Percentiles rank a stretch among this genome's conserved stretches.
phyloP scores from a whole-genome alignment of 2,329 filamentous ascomycete species.

The Penicillium aurantiogriseum region DNA sequence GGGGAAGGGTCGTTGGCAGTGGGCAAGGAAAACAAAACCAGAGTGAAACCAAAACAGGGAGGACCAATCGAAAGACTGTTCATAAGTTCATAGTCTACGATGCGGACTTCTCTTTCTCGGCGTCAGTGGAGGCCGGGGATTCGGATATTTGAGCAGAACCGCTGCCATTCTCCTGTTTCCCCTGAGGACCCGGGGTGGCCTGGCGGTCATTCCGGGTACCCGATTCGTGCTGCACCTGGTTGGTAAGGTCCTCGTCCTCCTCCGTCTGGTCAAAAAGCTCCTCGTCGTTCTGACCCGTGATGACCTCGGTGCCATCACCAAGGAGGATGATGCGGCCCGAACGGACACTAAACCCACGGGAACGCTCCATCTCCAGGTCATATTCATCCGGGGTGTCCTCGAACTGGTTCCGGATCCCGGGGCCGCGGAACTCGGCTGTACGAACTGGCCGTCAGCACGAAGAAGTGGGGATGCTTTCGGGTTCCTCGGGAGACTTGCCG shows the following conservation, averaged over 20 bases:
- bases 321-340: constrained; percentile 87
- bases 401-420: constrained; percentile 77
- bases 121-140: constrained; percentile 39
- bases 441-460: constrained; percentile 42
- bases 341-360: constrained; percentile 71
- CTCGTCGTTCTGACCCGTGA: constrained; percentile 82
- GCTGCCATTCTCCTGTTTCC: constrained; percentile 27
- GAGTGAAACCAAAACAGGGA: constrained; percentile 18
- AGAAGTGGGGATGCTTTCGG: constrained; percentile 36
- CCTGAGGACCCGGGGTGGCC: constrained; percentile 52
- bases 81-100: constrained; percentile 26
- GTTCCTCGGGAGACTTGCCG: constrained; percentile 69
- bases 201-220: constrained; percentile 46
- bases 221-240: constrained; percentile 67
- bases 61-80: constrained; percentile 12
- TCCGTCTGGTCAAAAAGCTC: constrained; percentile 95
- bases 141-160: constrained; percentile 34
- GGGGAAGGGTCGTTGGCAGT: constrained; percentile 14
- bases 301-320: constrained; percentile 89
- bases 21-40: constrained; percentile 15
- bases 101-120: constrained; percentile 34
- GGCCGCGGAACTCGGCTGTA: constrained; percentile 79
- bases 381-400: constrained; percentile 68
- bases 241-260: constrained; percentile 77
- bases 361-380: constrained; percentile 50